These are phyloP conservation scores for Sphagnum fallax DNA, from an alignment of 228 moss, liverwort and hornwort genomes.

Conservation along the genomic window DNA sequence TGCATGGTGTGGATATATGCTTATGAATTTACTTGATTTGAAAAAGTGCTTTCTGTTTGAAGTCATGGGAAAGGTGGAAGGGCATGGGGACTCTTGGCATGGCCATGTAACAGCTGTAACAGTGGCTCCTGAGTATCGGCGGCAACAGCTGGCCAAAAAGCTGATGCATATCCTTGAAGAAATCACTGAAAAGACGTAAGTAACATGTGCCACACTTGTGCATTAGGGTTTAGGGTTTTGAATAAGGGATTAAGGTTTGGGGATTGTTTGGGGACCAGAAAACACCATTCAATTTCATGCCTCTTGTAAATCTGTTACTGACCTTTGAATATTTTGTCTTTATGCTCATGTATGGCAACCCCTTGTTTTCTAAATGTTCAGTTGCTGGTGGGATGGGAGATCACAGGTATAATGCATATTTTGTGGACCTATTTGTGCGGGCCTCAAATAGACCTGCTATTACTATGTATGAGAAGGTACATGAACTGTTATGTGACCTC, in stretches of 20 bases:
- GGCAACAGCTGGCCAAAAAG: conserved; percentile 55
- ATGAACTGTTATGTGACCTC: too few relatives aligned
- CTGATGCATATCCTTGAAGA: conserved; percentile 46
- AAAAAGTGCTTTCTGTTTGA: neutral
- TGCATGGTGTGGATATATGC: too few relatives aligned
- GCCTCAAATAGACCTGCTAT: conserved; percentile 79
- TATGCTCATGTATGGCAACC: too few relatives aligned
- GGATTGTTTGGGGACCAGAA: too few relatives aligned
- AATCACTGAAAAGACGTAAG: conserved; percentile 59
- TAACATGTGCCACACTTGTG: neutral
- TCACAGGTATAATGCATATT: conserved; percentile 43
- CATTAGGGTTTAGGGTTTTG: too few relatives aligned
- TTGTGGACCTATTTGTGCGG: conserved; percentile 81
- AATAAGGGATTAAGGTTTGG: too few relatives aligned
- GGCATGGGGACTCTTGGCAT: conserved; percentile 39
- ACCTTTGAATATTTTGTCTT: too few relatives aligned
- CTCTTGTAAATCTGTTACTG: too few relatives aligned
- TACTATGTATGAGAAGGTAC: conserved; percentile 74
- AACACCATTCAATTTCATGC: too few relatives aligned
- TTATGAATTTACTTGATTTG: too few relatives aligned
- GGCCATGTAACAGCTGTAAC: conserved; percentile 47
- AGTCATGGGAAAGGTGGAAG: conserved; percentile 64
- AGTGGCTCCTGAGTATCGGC: conserved; percentile 48
- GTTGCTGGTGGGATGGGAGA: neutral
- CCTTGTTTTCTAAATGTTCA: too few relatives aligned